phyloP scores from a whole-genome alignment of 139 green algal species.

The Coelastrella sp. region DNA sequence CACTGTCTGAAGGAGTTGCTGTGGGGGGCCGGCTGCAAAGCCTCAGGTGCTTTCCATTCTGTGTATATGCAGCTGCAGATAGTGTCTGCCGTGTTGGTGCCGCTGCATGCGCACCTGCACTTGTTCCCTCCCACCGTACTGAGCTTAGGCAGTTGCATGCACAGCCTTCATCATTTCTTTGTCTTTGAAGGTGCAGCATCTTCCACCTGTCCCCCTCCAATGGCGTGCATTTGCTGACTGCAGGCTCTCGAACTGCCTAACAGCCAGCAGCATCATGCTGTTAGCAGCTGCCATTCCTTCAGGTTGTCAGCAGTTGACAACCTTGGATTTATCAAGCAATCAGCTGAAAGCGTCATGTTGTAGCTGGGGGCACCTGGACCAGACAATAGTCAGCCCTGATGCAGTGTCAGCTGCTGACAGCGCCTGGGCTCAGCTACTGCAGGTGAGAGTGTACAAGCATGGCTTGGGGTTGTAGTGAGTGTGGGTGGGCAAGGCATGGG shows the following conservation, averaged over 20 bases:
- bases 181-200: neutral
- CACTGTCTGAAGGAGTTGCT: neutral
- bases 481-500: too few relatives aligned
- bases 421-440: neutral
- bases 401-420: neutral
- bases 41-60: neutral
- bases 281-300: neutral
- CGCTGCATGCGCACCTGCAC: neutral
- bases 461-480: too few relatives aligned
- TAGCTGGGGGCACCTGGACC: neutral
- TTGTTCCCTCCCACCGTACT: neutral
- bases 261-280: neutral
- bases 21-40: neutral
- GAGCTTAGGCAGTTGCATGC: too few relatives aligned
- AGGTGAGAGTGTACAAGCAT: neutral
- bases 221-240: neutral
- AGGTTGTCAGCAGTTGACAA: conserved; percentile 11
- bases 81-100: neutral
- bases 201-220: neutral
- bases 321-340: conserved; percentile 13
- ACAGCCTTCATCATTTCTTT: too few relatives aligned
- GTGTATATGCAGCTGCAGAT: too few relatives aligned
- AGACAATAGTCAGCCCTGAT: neutral
- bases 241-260: conserved; percentile 12
- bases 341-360: neutral